Conservation (phyloP, 2,329 filamentous ascomycete species). For the Pleomassaria siparia region DNA sequence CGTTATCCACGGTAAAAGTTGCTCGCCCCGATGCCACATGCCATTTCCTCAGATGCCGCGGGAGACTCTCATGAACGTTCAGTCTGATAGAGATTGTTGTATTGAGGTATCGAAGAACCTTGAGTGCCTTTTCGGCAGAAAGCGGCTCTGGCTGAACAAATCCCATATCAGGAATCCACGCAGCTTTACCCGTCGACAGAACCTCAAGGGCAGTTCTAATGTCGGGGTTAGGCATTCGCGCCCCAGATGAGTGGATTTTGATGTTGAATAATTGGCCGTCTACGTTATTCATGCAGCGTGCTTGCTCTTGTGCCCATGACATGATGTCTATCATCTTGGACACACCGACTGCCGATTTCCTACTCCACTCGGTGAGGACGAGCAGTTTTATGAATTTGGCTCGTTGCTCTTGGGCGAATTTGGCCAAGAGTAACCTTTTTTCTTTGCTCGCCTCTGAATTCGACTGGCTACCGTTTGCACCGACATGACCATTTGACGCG, state of each 20-base stretch:
- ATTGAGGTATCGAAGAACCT: slow-evolving; percentile 78
- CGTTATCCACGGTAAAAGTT: slow-evolving; percentile 78
- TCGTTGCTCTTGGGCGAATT: slow-evolving; percentile 78
- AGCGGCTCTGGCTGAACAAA: slow-evolving; percentile 76
- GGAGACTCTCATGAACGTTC: slow-evolving; percentile 82
- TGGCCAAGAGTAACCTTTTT: slow-evolving; percentile 75
- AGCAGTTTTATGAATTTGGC: slow-evolving; percentile 90
- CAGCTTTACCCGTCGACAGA: slow-evolving; percentile 73
- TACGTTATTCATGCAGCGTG: slow-evolving; percentile 39
- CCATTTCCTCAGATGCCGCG: slow-evolving; percentile 75
- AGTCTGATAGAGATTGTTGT: slow-evolving; percentile 79
- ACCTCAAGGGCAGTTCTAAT: slow-evolving; percentile 86
- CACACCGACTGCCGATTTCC: slow-evolving; percentile 64
- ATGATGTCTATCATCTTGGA: slow-evolving; percentile 87
- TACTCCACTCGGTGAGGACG: slow-evolving; percentile 88
- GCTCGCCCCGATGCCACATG: slow-evolving; percentile 81
- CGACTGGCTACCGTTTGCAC: slow-evolving; percentile 28
- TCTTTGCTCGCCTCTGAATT: slow-evolving; percentile 30
- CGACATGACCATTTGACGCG: slow-evolving; percentile 42
- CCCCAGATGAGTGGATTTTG: slow-evolving; percentile 70
- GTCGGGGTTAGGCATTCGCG: slow-evolving; percentile 85
- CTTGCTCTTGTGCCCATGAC: slow-evolving; percentile 61
- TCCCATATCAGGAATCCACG: slow-evolving; percentile 77
- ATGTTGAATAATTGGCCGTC: slow-evolving; percentile 65
- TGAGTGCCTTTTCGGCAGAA: slow-evolving; percentile 69